Evolutionary conservation across 2,329 filamentous ascomycete genomes (phyloP).

Genomic region (Venturia aucupariae): DNA sequence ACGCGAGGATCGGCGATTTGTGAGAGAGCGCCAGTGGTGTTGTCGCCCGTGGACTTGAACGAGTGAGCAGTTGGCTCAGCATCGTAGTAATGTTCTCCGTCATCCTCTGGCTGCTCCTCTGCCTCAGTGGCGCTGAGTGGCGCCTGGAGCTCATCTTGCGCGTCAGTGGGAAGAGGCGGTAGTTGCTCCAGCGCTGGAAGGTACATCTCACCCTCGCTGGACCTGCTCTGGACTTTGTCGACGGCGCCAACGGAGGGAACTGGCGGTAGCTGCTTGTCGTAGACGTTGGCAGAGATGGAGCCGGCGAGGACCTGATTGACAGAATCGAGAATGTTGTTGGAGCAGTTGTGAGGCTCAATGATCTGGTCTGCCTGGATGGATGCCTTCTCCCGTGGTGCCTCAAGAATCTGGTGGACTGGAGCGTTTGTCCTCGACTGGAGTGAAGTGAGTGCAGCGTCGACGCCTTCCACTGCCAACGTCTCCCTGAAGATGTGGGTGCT

Average conservation of each 20-base stretch:
- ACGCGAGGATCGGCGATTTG: slow-evolving; percentile 64
- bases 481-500: slow-evolving; percentile 15
- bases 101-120: slow-evolving; percentile 57
- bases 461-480: not conserved
- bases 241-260: not conserved
- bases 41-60: slow-evolving; percentile 64
- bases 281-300: not conserved
- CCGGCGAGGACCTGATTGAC: slow-evolving; percentile 9
- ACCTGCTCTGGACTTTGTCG: slow-evolving; percentile 1
- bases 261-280: slow-evolving; percentile 3
- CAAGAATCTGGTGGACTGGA: slow-evolving; percentile 6
- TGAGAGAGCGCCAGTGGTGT: slow-evolving; percentile 56
- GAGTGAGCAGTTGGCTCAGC: slow-evolving; percentile 71
- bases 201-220: slow-evolving; percentile 8
- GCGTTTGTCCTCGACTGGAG: not conserved
- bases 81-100: slow-evolving; percentile 65
- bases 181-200: slow-evolving; percentile 30
- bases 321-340: slow-evolving; percentile 3
- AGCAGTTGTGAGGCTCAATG: slow-evolving; percentile 8
- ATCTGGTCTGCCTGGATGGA: not conserved
- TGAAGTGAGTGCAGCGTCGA: not conserved
- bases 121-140: slow-evolving; percentile 13
- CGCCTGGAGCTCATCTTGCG: slow-evolving; percentile 13
- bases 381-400: slow-evolving; percentile 4
- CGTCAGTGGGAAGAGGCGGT: slow-evolving; percentile 27